Conservation (phyloP, 2,329 filamentous ascomycete genomes). For the Taxawa tesnikishii region DNA sequence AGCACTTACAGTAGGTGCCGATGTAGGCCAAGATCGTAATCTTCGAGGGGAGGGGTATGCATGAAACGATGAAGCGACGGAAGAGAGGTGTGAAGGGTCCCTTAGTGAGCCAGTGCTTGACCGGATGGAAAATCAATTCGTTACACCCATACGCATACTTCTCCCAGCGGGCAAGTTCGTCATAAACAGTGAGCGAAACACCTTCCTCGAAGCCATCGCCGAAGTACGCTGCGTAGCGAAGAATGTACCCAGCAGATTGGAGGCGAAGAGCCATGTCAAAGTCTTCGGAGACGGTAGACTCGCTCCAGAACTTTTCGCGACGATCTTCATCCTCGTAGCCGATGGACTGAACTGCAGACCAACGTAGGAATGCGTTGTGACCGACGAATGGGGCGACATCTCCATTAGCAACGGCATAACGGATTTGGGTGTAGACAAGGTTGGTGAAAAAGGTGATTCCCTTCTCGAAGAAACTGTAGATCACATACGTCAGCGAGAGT, state of each 20-base stretch:
- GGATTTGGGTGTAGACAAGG: constrained; percentile 63
- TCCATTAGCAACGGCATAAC: constrained; percentile 63
- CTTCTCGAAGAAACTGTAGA: constrained; percentile 45
- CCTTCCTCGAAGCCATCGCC: constrained; percentile 73
- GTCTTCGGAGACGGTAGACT: constrained; percentile 67
- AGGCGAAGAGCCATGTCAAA: constrained; percentile 71
- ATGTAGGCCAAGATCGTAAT: constrained; percentile 66
- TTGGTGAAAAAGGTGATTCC: constrained; percentile 37
- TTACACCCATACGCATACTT: constrained; percentile 80
- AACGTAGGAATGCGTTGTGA: constrained; percentile 64
- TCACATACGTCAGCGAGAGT: too few relatives aligned
- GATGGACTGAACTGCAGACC: constrained; percentile 64
- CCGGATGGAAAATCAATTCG: constrained; percentile 67
- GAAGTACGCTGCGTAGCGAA: constrained; percentile 60
- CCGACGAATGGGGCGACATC: constrained; percentile 70
- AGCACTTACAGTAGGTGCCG: constrained; percentile 70
- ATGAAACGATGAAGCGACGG: constrained; percentile 58
- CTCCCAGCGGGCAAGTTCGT: constrained; percentile 74
- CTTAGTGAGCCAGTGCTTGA: constrained; percentile 59
- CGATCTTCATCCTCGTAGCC: constrained; percentile 57
- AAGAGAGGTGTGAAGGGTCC: constrained; percentile 76
- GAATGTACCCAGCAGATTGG: constrained; percentile 58
- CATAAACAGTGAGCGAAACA: constrained; percentile 72
- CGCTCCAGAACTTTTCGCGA: constrained; percentile 66
- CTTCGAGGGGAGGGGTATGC: constrained; percentile 63